Conservation (phyloP, 768 basidiomycete species). For the Amanita fuliginea region DNA sequence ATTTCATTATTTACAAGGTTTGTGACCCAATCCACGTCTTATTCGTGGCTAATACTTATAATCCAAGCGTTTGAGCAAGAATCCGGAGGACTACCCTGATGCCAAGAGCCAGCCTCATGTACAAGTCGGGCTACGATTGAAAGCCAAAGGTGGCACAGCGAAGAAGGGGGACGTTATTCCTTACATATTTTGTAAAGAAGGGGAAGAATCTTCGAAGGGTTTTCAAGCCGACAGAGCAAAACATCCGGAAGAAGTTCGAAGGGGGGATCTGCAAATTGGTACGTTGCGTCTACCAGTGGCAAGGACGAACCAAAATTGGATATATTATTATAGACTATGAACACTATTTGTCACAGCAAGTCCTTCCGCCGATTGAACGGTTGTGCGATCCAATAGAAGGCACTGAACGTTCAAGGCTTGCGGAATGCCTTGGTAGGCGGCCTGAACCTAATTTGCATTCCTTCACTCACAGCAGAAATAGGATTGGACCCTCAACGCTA, state of each 20-base stretch:
- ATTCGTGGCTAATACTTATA: neutral
- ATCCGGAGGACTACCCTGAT: constrained; percentile 95
- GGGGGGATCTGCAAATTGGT: constrained; percentile 70
- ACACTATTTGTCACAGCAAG: constrained; percentile 82
- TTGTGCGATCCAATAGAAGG: constrained; percentile 96
- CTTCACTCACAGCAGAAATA: constrained; percentile 14
- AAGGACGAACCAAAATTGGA: constrained; percentile 5
- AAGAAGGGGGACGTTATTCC: constrained; percentile 89
- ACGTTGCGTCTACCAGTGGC: constrained; percentile 8
- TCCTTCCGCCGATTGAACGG: constrained; percentile 90
- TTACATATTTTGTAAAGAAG: constrained; percentile 83
- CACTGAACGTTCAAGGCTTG: constrained; percentile 82
- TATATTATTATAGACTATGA: constrained; percentile 58
- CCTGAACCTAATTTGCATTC: neutral
- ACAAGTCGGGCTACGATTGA: constrained; percentile 88
- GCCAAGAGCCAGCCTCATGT: constrained; percentile 94
- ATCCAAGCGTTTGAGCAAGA: constrained; percentile 85
- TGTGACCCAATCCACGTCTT: neutral
- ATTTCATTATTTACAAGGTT: constrained; percentile 93
- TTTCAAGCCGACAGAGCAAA: constrained; percentile 84
- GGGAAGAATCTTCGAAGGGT: constrained; percentile 57
- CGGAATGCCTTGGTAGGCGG: constrained; percentile 79
- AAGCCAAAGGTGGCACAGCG: constrained; percentile 69
- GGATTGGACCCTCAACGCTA: constrained; percentile 56
- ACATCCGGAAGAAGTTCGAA: constrained; percentile 87